Evolutionary conservation across 148 eudicot species (phyloP), one percentile per base, ranked within the genome.

Genomic region (Vaccinium corymbosum): DNA sequence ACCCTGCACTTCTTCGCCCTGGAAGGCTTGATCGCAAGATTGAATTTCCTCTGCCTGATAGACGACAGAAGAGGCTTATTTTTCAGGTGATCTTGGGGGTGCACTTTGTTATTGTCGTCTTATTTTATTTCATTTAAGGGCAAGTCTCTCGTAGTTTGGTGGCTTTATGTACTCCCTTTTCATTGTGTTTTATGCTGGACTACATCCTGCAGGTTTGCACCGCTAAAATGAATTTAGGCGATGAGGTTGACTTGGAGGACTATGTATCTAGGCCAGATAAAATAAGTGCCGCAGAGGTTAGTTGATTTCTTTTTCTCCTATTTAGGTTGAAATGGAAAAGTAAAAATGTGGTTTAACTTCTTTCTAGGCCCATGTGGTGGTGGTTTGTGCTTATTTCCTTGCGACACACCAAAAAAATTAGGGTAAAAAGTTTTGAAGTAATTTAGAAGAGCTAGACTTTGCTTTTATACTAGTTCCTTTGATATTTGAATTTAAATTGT

Each of bases 221-320:
- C 59, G 91, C 93, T 42, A 95, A 94, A 83, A 95, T 95, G 97
- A 95, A 95, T 87, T 84, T 95, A 55, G 84, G 97, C 27, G 98
- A 94, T 83, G 98, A 92, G 86, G 97, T 95, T 81, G 97, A 95
- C 87, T 86, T 95, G 89, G 98, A 95, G 89, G 98, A 93, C 87
- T 95, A 95, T 79, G 94, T 93, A 76, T 95, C 97, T 80, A 90
- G 95, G 27, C 97, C 98, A 29, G 97, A 95, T 85, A 95, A 95
- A 88, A 95, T 93, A 59, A 95, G 98, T 87, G 97, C 98, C 71
- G 94, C 98, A 59, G 97, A 93, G 94, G 97, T 93, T 66, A 83
- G 95, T 88, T 73, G 56, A 9, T 25, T 57, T 81, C 25, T 3
- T 79, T 19, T 78, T 78, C 25, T 7, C 29, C 42, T 15, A 2